Evolutionary conservation across 2,329 filamentous ascomycete genomes (phyloP).

Genomic region (Hymenotorrendiella dingleyae): DNA sequence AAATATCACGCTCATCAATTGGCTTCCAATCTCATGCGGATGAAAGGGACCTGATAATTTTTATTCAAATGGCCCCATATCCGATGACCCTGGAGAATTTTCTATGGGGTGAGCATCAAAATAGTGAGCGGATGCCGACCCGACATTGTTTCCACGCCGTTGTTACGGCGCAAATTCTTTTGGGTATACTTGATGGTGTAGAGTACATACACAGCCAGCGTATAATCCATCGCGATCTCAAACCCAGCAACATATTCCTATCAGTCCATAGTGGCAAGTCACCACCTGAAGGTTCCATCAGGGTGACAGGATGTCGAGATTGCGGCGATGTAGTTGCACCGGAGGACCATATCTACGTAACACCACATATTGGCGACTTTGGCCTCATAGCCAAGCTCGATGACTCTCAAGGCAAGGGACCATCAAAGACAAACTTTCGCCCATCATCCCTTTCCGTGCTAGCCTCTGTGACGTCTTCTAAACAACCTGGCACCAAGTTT

Average conservation of each 20-base stretch:
- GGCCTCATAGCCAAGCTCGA: constrained; percentile 50
- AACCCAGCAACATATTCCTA: constrained; percentile 63
- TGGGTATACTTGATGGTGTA: constrained; percentile 55
- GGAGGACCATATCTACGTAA: constrained; percentile 37
- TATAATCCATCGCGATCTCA: constrained; percentile 62
- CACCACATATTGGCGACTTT: constrained; percentile 62
- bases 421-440: not conserved
- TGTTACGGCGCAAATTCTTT: constrained; percentile 51
- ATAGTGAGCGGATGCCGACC: constrained; percentile 14
- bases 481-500: constrained; percentile 54
- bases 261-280: constrained; percentile 36
- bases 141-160: constrained; percentile 58
- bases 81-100: constrained; percentile 57
- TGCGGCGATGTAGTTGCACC: constrained; percentile 34
- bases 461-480: constrained; percentile 18
- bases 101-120: constrained; percentile 36
- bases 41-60: constrained; percentile 24
- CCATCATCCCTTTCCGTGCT: constrained; percentile 10
- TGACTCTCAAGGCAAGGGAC: constrained; percentile 15
- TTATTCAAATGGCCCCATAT: constrained; percentile 52
- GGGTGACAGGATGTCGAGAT: constrained; percentile 33
- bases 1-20: constrained; percentile 3
- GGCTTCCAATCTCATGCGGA: not conserved
- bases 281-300: constrained; percentile 38
- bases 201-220: constrained; percentile 56